Evolutionary conservation across 169 alveolate species (phyloP), one percentile per base, ranked within the genome.

Genomic region (Babesia bigemina): DNA sequence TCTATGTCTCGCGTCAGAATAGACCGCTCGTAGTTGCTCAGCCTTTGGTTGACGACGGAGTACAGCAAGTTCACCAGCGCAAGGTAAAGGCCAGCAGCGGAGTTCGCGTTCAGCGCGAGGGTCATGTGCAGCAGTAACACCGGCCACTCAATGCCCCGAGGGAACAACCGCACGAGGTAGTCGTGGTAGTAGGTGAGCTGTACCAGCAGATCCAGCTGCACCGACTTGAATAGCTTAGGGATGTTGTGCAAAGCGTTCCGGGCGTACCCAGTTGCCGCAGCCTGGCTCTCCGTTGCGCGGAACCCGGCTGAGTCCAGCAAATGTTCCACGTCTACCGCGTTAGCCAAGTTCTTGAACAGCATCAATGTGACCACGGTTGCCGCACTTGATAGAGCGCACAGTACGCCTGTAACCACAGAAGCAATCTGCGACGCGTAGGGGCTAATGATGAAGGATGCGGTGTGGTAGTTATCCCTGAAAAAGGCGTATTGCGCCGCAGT

Each of bases 61-160:
- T 36, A 66, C 17, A 72, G 26, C 56, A 53, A 39, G 47, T 81
- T 67, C 26, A 73, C 49, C 55, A 47, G 16, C 4, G 79, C 59
- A 9, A 81, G 61, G 74, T 81, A 81, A 14, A 81, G 22, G 19
- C 88, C 88, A 19, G 85, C 79, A 3, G 85, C 88, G 50, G 83
- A 69, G 85, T 81, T 81, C 28, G 88, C 11, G 79, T 81, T 42
- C 58, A 81, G 56, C 8, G 88, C 84, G 69, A 81, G 45, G 22
- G 85, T n/a, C 17, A 59, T 19, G 58, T 81, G 61, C 26, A 81
- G 70, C 42, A 63, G 66, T 39, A 81, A 63, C 33, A 58, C 49
- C 47, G 76, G 61, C 88, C 84, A 71, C 59, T 81, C 88, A 22
- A 81, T 33, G 14, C 63, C 66, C 36, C 60, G n/a, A 2, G 84